Conservation (phyloP, 345 rosid species). For the Salix exigua region DNA sequence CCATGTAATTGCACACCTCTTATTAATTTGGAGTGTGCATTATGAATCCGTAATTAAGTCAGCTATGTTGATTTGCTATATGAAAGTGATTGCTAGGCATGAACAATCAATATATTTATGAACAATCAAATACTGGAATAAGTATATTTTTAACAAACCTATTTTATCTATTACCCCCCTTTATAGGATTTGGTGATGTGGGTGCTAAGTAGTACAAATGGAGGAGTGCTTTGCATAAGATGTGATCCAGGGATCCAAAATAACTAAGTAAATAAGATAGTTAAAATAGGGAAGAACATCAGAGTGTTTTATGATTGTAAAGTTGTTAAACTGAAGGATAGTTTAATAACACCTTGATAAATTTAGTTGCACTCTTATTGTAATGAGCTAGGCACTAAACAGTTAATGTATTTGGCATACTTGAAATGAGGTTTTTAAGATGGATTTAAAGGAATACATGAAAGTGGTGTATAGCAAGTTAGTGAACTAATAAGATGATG, state of each 20-base stretch:
- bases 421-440: neutral
- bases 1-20: neutral
- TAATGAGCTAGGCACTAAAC: neutral
- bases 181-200: neutral
- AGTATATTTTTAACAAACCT: neutral
- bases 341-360: neutral
- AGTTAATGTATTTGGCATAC: neutral
- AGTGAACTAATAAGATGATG: too few relatives aligned
- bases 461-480: neutral
- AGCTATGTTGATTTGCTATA: neutral
- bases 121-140: neutral
- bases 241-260: neutral
- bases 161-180: neutral
- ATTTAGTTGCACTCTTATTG: neutral
- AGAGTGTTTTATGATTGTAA: neutral
- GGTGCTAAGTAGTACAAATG: neutral
- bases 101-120: neutral
- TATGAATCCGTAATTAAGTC: neutral
- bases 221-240: neutral
- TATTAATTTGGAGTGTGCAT: neutral
- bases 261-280: neutral
- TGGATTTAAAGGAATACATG: neutral
- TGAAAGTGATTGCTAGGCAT: neutral
- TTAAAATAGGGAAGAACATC: neutral
- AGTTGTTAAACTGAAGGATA: neutral